Conservation (phyloP, 805 yeast species). For the Sugiyamaella valdiviana region DNA sequence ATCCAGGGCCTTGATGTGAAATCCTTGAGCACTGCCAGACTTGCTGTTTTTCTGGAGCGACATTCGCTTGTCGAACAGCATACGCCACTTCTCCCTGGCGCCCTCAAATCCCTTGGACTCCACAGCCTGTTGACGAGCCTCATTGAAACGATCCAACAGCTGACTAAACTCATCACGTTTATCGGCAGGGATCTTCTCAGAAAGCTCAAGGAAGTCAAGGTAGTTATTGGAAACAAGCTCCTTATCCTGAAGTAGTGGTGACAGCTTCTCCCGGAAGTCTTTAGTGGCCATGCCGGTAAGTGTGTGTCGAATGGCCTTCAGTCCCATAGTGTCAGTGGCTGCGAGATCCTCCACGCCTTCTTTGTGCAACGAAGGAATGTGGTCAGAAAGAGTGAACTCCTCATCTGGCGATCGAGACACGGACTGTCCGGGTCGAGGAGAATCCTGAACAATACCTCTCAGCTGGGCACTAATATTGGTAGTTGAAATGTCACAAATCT, state of each 20-base stretch:
- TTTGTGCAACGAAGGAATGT: constrained; percentile 40
- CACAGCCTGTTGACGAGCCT: constrained; percentile 64
- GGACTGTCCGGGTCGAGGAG: not conserved
- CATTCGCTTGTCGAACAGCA: constrained; percentile 50
- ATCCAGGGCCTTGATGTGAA: constrained; percentile 47
- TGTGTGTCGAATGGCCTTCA: constrained; percentile 72
- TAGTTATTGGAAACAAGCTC: constrained; percentile 30
- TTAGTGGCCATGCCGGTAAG: constrained; percentile 44
- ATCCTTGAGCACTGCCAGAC: constrained; percentile 24
- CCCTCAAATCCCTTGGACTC: constrained; percentile 79
- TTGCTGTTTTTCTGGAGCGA: constrained; percentile 3
- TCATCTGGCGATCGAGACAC: not conserved
- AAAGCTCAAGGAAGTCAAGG: constrained; percentile 63
- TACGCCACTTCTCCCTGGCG: constrained; percentile 84
- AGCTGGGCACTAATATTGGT: constrained; percentile 13
- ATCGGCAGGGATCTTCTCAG: constrained; percentile 42
- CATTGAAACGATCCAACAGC: constrained; percentile 63
- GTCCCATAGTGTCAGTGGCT: constrained; percentile 70
- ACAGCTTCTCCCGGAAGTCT: constrained; percentile 24
- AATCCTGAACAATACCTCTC: constrained; percentile 3
- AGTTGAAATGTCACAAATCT: constrained; percentile 22
- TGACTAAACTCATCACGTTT: constrained; percentile 46
- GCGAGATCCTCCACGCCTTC: constrained; percentile 46
- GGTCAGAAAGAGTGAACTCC: constrained; percentile 9
- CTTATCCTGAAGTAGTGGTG: constrained; percentile 33